Evolutionary conservation across 495 filamentous ascomycete genomes (phyloP).

Genomic region (Tetracladium setigerum): DNA sequence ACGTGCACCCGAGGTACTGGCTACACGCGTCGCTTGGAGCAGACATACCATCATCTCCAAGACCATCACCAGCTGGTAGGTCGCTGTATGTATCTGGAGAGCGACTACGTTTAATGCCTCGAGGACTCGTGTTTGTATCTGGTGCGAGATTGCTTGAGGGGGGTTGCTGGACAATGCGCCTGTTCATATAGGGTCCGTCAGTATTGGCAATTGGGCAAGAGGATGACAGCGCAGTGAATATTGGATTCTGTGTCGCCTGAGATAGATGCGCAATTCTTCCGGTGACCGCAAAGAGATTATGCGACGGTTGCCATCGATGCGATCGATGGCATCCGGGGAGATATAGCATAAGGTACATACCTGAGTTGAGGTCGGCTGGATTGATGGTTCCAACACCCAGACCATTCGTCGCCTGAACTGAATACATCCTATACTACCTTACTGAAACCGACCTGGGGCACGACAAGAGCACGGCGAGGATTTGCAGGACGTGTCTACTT

Average conservation of each 20-base stretch:
- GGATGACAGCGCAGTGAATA: constrained; percentile 17
- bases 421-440: no score
- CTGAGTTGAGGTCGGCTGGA: constrained; percentile 48
- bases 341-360: constrained; percentile 23
- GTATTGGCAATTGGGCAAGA: constrained; percentile 16
- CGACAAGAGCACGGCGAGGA: constrained; percentile 5
- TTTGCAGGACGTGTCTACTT: background rate
- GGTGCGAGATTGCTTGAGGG: constrained; percentile 39
- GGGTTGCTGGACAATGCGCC: constrained; percentile 24
- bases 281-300: background rate
- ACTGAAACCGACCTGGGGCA: constrained; percentile 10
- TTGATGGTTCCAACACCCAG: constrained; percentile 70
- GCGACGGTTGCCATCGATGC: no score
- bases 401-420: constrained; percentile 44
- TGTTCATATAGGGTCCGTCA: background rate
- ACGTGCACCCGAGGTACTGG: constrained; percentile 24
- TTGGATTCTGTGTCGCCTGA: constrained; percentile 11
- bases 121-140: constrained; percentile 47
- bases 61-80: constrained; percentile 46
- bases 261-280: background rate
- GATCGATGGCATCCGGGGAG: no score
- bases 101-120: constrained; percentile 88
- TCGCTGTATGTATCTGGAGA: constrained; percentile 68
- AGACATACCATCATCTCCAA: constrained; percentile 77
- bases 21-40: constrained; percentile 16